These are phyloP conservation scores for Aurantiochytrium sp. DNA, from an alignment of 108 stramenopile genomes.

Conservation along the genomic window DNA sequence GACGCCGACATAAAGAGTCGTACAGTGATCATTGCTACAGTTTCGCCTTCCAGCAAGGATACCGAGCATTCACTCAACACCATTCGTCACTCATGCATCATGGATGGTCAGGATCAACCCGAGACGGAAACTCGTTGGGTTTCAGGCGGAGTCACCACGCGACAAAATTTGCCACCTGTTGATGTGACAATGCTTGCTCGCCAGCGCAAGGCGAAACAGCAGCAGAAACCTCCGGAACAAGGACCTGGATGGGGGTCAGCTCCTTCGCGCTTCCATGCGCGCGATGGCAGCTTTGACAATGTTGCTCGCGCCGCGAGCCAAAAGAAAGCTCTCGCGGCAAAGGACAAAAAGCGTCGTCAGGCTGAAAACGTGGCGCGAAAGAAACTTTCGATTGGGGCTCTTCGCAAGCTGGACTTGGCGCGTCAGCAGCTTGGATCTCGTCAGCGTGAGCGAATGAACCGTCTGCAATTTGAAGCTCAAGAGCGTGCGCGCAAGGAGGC, in stretches of 20 bases:
- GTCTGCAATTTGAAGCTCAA: neutral
- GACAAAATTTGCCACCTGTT: neutral
- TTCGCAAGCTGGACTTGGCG: neutral
- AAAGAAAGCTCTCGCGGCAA: neutral
- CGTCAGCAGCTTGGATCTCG: neutral
- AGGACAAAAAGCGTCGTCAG: neutral
- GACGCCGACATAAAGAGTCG: neutral
- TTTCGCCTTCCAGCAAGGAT: conserved; percentile 30
- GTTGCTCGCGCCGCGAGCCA: neutral
- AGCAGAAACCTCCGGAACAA: neutral
- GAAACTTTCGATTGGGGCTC: neutral
- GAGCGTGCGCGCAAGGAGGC: neutral
- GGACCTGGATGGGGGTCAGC: neutral
- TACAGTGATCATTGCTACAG: conserved; percentile 21
- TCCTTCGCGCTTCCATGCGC: neutral
- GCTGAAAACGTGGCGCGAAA: neutral
- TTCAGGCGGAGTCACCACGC: neutral
- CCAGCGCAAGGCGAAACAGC: neutral
- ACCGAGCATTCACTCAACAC: conserved; percentile 39
- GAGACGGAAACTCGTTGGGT: neutral
- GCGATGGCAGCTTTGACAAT: neutral
- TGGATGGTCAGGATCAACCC: conserved; percentile 27
- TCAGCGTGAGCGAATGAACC: neutral
- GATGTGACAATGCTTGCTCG: neutral
- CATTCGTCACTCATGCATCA: conserved; percentile 32